These are phyloP conservation scores for Lactarius hatsudake DNA, from an alignment of 768 basidiomycete genomes.

Conservation along the genomic window DNA sequence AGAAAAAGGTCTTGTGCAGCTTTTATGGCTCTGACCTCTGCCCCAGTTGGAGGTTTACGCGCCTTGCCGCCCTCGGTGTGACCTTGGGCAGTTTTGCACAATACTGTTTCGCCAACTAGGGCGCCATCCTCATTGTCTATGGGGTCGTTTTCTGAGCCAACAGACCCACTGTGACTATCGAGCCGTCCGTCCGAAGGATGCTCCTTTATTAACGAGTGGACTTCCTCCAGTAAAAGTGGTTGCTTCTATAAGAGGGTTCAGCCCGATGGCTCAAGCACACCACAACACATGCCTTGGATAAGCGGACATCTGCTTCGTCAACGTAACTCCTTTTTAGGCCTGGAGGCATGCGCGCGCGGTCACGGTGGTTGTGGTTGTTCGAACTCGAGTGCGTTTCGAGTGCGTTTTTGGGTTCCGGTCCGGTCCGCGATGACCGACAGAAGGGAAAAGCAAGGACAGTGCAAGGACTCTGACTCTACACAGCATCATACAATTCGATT, in stretches of 20 bases:
- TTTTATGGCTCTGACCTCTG: conserved; percentile 68
- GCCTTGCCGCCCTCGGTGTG: conserved; percentile 12
- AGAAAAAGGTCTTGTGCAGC: conserved; percentile 72
- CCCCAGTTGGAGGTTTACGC: conserved; percentile 60
- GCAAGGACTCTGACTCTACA: too few relatives aligned
- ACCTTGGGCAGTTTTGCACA: neutral
- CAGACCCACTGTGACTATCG: neutral
- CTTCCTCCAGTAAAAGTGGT: neutral
- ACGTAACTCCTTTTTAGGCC: conserved; percentile 6
- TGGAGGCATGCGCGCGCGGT: conserved; percentile 4
- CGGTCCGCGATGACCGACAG: conserved; percentile 12
- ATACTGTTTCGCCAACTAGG: neutral
- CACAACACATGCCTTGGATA: conserved; percentile 6
- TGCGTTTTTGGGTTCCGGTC: neutral
- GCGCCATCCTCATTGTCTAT: neutral
- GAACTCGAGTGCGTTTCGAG: neutral
- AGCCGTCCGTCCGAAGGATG: neutral
- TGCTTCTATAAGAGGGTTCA: conserved; percentile 2
- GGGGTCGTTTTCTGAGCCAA: neutral
- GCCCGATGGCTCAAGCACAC: neutral
- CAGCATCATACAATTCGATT: neutral
- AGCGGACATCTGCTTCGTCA: neutral
- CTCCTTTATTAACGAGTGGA: neutral
- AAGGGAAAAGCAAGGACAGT: too few relatives aligned
- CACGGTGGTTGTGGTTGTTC: neutral